A percentile compares a stretch with the other conserved stretches of the same genome.
These are phyloP conservation scores for Tetrahymena malaccensis DNA, from an alignment of 73 alveolate genomes.

Conservation along the genomic window DNA sequence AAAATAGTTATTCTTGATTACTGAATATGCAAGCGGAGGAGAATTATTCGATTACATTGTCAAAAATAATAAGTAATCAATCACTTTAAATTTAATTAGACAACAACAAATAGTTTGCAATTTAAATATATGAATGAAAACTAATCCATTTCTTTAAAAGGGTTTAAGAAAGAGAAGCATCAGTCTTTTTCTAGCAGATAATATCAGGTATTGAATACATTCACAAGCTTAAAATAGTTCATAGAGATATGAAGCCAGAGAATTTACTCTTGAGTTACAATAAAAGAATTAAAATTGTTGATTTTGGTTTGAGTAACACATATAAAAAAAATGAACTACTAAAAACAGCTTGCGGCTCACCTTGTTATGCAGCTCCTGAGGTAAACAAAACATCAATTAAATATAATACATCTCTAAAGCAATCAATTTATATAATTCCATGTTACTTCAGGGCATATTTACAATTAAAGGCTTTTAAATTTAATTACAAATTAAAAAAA, in stretches of 20 bases:
- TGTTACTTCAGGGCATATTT: too few species aligned
- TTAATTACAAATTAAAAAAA: too few species aligned
- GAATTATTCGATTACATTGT: slow-evolving; percentile 76
- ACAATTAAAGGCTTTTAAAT: too few species aligned
- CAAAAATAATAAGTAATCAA: slow-evolving; percentile 15
- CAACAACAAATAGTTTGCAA: too few species aligned
- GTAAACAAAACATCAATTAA: background rate
- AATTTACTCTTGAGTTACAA: slow-evolving; percentile 69
- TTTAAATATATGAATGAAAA: background rate
- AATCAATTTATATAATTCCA: too few species aligned
- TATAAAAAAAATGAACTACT: slow-evolving; percentile 55
- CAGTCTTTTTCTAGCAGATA: slow-evolving; percentile 68
- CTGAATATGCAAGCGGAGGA: slow-evolving; percentile 82
- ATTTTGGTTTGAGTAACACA: slow-evolving; percentile 80
- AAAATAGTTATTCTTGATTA: slow-evolving; percentile 60
- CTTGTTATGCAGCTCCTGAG: slow-evolving; percentile 94
- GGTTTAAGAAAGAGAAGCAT: slow-evolving; percentile 71
- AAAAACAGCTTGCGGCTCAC: slow-evolving; percentile 86
- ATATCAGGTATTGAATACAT: slow-evolving; percentile 80
- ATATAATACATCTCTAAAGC: too few species aligned
- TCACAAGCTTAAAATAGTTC: slow-evolving; percentile 69
- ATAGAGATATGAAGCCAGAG: slow-evolving; percentile 88
- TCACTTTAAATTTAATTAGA: background rate
- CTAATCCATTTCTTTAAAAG: slow-evolving; percentile 10
- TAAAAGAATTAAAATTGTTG: slow-evolving; percentile 72